Conservation (phyloP, 257 asterid species). For the Echites panduratus region DNA sequence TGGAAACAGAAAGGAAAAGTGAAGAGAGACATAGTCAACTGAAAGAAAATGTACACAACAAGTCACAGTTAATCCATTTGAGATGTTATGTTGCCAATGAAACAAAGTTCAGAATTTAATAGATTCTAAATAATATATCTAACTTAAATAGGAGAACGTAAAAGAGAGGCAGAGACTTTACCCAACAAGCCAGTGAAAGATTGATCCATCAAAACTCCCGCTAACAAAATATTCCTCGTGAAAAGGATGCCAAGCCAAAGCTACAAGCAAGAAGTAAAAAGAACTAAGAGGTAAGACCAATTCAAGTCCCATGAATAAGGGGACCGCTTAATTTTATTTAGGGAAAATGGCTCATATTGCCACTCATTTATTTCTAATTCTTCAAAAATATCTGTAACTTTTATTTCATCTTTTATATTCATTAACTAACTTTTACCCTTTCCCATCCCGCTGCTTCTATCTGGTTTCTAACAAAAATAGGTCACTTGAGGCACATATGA, state of each 20-base stretch:
- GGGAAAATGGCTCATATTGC: no score
- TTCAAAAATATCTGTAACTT: no score
- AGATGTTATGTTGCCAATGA: background rate
- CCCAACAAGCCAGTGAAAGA: constrained; percentile 99
- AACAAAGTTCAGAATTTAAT: background rate
- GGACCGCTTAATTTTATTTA: background rate
- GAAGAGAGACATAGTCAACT: background rate
- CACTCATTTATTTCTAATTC: no score
- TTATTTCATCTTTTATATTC: no score
- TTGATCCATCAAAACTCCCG: constrained; percentile 97
- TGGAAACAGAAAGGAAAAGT: background rate
- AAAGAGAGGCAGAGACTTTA: constrained; percentile 30
- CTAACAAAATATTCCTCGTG: constrained; percentile 97
- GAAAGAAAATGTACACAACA: background rate
- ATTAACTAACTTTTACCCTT: no score
- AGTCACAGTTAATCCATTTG: background rate
- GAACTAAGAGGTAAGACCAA: constrained; percentile 17
- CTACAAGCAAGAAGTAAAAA: constrained; percentile 30
- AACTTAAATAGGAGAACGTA: background rate
- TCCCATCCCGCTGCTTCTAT: no score
- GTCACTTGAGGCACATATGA: no score
- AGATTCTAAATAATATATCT: background rate
- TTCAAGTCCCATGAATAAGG: background rate
- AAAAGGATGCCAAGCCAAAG: constrained; percentile 99
- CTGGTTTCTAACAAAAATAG: no score